These are phyloP conservation scores for Arabidopsis suecica DNA, from an alignment of 345 rosid genomes.

Conservation along the genomic window DNA sequence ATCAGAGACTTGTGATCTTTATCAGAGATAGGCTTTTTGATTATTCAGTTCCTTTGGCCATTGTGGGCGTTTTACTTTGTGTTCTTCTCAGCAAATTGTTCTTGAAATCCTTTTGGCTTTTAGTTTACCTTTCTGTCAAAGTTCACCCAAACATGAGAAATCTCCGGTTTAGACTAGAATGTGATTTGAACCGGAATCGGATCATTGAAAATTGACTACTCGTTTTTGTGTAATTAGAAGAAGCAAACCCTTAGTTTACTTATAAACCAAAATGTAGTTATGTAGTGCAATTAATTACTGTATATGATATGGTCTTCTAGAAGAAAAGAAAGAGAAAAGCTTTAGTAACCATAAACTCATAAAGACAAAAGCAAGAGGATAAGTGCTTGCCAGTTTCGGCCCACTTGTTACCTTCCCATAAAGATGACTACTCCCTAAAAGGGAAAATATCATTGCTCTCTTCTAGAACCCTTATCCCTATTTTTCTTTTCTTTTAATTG, in stretches of 20 bases:
- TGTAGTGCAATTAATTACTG: neutral
- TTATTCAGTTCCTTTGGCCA: neutral
- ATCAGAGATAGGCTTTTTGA: constrained; percentile 13
- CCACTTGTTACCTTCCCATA: constrained; percentile 11
- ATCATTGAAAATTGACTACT: too few species aligned
- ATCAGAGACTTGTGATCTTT: constrained; percentile 16
- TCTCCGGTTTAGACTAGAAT: neutral
- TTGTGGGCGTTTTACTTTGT: neutral
- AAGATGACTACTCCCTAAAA: constrained; percentile 20
- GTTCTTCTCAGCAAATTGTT: neutral
- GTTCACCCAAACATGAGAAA: neutral
- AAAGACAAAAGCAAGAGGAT: constrained; percentile 34
- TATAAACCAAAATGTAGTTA: neutral
- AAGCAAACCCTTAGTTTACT: too few species aligned
- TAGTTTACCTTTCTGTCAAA: neutral
- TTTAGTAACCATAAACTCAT: constrained; percentile 31
- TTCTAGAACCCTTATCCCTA: constrained; percentile 44
- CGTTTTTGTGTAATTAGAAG: neutral
- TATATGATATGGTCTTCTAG: constrained; percentile 7
- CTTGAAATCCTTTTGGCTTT: neutral
- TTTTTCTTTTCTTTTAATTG: neutral
- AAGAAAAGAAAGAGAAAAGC: constrained; percentile 22
- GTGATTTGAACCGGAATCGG: too few species aligned
- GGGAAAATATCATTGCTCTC: constrained; percentile 16
- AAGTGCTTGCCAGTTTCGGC: constrained; percentile 44